phyloP scores from a whole-genome alignment of 768 basidiomycete species.

The Tulasnella sp. region DNA sequence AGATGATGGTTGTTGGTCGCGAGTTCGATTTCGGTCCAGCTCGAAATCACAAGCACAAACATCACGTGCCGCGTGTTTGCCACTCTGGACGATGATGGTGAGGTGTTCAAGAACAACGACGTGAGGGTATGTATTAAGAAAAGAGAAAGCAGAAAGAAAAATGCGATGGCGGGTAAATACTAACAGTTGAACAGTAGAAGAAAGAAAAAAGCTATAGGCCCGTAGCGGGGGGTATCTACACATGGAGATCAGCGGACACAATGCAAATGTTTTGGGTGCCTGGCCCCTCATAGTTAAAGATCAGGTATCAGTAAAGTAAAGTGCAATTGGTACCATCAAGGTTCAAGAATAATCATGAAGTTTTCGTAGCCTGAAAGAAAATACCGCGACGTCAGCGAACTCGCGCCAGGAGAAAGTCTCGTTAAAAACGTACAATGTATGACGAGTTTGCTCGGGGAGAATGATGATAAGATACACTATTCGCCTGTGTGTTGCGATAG shows the following conservation, averaged over 20 bases:
- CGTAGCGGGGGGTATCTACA: not conserved
- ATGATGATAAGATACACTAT: conserved; percentile 27
- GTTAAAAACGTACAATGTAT: not conserved
- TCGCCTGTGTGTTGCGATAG: conserved; percentile 22
- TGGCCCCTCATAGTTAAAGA: not conserved
- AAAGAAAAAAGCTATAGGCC: not conserved
- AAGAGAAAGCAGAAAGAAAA: not conserved
- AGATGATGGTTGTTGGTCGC: not conserved
- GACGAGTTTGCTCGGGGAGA: conserved; percentile 19
- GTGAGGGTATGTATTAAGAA: not conserved
- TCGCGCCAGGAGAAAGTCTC: too few relatives aligned
- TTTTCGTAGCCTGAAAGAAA: not conserved
- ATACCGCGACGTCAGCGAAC: not conserved
- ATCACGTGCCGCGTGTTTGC: not conserved
- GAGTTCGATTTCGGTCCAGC: not conserved
- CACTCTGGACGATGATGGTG: too few relatives aligned
- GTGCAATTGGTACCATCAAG: not conserved
- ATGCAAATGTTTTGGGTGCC: not conserved
- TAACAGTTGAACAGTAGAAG: not conserved
- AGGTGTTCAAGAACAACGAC: not conserved
- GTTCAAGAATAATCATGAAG: not conserved
- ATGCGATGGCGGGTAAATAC: not conserved
- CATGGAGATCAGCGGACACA: conserved; percentile 3
- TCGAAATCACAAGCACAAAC: not conserved
- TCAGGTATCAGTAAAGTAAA: conserved; percentile 9